Evolutionary conservation across 495 filamentous ascomycete genomes (phyloP), one percentile per base, ranked within the genome.

Genomic region (Chaetomium fimeti): DNA sequence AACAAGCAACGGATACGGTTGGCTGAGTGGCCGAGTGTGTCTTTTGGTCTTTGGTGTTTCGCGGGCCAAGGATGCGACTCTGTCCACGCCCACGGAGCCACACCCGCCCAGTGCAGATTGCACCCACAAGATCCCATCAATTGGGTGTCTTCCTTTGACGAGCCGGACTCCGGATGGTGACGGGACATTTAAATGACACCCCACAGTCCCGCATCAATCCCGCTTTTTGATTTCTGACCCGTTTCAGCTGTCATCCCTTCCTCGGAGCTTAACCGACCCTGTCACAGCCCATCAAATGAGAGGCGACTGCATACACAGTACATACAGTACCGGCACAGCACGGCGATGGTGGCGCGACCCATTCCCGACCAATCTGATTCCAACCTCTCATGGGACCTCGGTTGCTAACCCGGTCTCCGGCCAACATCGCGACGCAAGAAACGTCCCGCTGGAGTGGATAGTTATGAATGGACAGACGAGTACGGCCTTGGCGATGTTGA

Each of bases 131-230:
- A 24, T 61, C 60, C 63, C 42, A 24, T 61, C 64, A 61, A 66
- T 61, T 24, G 59, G 40, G 40, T 18, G 47, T 29, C 15, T 55
- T 57, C 58, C 57, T 53, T 36, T 47, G 55, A 32, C 60, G 64
- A 67, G 55, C 60, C 65, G 56, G 49, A 48, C 29, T 51, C 42
- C 60, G 61, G 61, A 48, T 57, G 65, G 55, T 47, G 49, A 48
- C 65, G 53, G 56, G 54, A 22, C 38, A 56, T 20, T 36, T 52
- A 25, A 28, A 62, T 36, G 43, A 9, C 20, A 36, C 40, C 22
- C 65, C 27, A 55, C 51, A 18, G 18, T 54, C 57, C 52, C 55
- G 25, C 43, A 48, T 15, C 47, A 18, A 25, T 60, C 51, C 38
- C 57, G 47, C 59, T n/a, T 27, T 32, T 47, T 42, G 47, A 28